Evolutionary conservation across 108 stramenopile species (phyloP), one percentile per base, ranked within the genome.

Genomic region (Discostella pseudostelligera): DNA sequence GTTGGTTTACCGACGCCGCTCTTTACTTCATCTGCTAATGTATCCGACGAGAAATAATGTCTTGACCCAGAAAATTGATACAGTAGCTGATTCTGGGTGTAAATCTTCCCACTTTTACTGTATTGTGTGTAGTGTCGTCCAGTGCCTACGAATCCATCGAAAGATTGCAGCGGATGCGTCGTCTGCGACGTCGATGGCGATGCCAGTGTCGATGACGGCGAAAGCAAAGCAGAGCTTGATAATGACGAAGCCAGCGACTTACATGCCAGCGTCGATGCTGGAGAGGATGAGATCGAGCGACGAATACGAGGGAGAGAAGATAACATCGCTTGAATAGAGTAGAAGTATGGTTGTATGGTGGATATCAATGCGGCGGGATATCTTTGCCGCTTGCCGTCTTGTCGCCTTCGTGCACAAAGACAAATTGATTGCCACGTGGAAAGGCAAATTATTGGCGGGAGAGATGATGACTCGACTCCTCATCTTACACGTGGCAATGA

Each of bases 271-370:
- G 32, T 13, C 29, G 53, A 35, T 11, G 32, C 0, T 12, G 16
- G 5, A 13, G 53, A 54, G 2, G 53, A 54, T 13, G 59, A 43
- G 59, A 28, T 14, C 39, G 59, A 10, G 7, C 59, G 3, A 16
- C 59, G 59, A 39, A 59, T 59, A 16, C 40, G 59, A 45, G 40
- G 40, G n/a, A 59, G 39, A 36, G 59, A 45, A 5, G 59, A 59
- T 14, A 59, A 26, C 44, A 45, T 45, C 29, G 42, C 42, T 25
- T 51, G 50, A 51, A 10, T 25, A 21, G 57, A 32, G 32, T 3
- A 32, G 32, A 32, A n/a, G n/a, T n/a, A n/a, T n/a, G 32, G 32
- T 4, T 5, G 32, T 3, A 32, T 4, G 5, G 32, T 4, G 32
- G 32, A 5, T 4, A 32, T 32, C 32, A n/a, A n/a, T n/a, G n/a